Evolutionary conservation across 306 rosid species (phyloP), one percentile per base, ranked within the genome.

Genomic region (Rosa persica): DNA sequence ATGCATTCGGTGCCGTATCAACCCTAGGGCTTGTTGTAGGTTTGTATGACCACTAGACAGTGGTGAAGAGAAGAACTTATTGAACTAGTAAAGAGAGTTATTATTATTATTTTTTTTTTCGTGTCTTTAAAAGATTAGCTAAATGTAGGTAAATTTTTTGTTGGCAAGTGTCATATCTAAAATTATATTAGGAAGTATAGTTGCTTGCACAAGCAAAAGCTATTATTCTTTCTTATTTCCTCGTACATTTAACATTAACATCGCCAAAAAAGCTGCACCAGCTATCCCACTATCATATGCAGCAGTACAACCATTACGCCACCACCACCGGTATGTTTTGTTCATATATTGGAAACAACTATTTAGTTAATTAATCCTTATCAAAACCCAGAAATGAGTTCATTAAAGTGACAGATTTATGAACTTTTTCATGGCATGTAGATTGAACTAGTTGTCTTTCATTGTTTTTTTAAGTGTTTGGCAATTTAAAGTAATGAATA

Each of bases 251-350:
- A 72, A 52, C 65, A 52, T 36, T 51, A 52, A 52, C 76, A 52
- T 73, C 76, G 38, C 34, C 49, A 73, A n/a, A n/a, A 72, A 73
- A 36, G 20, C 30, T 34, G 12, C 76, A 72, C 36, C 49, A 52
- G 62, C 46, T 22, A 25, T 72, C 16, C 64, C 76, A 72, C 47
- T 73, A 73, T 36, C 49, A 23, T 52, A 36, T 38, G 13, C 66
- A 10, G 48, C 47, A 38, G 20, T 52, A 52, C 66, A 20, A 6
- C 76, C 25, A 34, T 38, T 38, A 38, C 65, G 38, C 12, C 62
- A 52, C 27, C 22, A 51, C 57, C 62, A 55, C 25, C 13, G 62
- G 13, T 55, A 55, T 20, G 11, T 54, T 51, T 51, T 6, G 8
- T 51, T 51, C 55, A 54, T 20, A 20, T 54, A 54, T 1, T 51